Evolutionary conservation across 257 asterid genomes (phyloP).

Genomic region (Nicotiana attenuata): DNA sequence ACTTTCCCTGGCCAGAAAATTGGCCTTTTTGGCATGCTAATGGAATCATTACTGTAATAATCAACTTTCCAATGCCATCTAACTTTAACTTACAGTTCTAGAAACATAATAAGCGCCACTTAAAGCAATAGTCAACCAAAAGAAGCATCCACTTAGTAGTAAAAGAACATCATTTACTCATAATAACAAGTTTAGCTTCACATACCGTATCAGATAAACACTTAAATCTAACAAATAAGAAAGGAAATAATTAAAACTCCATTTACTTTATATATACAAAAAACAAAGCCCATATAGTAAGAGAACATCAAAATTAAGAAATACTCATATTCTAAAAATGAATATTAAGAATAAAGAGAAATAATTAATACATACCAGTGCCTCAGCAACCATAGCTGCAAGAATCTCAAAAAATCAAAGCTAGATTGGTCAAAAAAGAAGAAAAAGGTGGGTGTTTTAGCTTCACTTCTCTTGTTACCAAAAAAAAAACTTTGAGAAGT

Average conservation of each 20-base stretch:
- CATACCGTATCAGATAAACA: not conserved
- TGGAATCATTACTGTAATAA: not conserved
- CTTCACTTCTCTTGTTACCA: not conserved
- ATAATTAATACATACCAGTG: slow-evolving; percentile 37
- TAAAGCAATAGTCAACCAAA: not conserved
- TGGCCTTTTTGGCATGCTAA: not conserved
- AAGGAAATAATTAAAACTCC: not conserved
- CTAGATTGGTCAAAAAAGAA: slow-evolving; percentile 2
- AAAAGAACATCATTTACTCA: not conserved
- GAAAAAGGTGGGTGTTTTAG: not conserved
- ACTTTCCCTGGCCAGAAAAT: not conserved
- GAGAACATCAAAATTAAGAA: not conserved
- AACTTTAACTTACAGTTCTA: not conserved
- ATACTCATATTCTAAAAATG: slow-evolving; percentile 1
- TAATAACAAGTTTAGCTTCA: not conserved
- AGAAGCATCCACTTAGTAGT: not conserved
- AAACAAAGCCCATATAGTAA: not conserved
- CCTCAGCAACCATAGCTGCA: slow-evolving; percentile 55
- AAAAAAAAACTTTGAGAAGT: not conserved
- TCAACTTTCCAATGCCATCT: not conserved
- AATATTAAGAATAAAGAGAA: not conserved
- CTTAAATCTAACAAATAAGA: not conserved
- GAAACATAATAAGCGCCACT: not conserved
- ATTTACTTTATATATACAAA: not conserved
- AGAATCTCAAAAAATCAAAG: not conserved